Percentiles rank a stretch among this genome's conserved stretches.
Conservation (phyloP, 257 asterid genomes). For the Fraxinus quadrangulata region DNA sequence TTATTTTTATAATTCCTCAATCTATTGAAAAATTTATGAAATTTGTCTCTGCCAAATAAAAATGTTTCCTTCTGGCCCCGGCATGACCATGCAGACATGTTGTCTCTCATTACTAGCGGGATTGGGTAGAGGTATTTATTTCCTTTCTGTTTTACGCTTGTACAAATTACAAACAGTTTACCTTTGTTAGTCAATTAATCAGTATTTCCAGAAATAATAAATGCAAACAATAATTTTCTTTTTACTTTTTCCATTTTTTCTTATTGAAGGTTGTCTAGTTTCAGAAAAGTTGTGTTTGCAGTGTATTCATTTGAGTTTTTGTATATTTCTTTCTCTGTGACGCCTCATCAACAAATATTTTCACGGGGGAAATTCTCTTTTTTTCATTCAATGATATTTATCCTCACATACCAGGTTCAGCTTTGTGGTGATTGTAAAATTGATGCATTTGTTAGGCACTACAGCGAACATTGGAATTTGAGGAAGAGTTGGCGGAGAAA, state of each 20-base stretch:
- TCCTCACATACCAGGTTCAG: constrained; percentile 13
- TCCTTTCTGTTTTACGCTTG: background rate
- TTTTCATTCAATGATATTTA: constrained; percentile 15
- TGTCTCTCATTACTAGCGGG: background rate
- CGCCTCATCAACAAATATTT: constrained; percentile 13
- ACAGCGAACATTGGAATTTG: constrained; percentile 95
- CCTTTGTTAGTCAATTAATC: background rate
- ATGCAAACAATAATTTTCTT: background rate
- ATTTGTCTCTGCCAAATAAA: background rate
- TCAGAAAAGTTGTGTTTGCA: constrained; percentile 25
- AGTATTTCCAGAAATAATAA: background rate
- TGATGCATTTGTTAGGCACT: constrained; percentile 62
- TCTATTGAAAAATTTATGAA: background rate
- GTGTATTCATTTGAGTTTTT: background rate
- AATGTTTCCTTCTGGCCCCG: background rate
- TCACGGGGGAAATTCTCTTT: constrained; percentile 13
- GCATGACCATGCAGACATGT: background rate
- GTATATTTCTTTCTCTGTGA: constrained; percentile 6
- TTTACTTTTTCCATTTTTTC: background rate
- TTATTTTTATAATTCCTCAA: background rate
- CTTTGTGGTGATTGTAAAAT: constrained; percentile 20
- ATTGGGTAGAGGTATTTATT: background rate
- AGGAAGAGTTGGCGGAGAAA: constrained; percentile 97
- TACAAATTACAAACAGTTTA: background rate
- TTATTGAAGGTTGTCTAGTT: constrained; percentile 9